These are phyloP conservation scores for Coemansia sp. DNA, from an alignment of 192 early-diverging fungal species.

Conservation along the genomic window DNA sequence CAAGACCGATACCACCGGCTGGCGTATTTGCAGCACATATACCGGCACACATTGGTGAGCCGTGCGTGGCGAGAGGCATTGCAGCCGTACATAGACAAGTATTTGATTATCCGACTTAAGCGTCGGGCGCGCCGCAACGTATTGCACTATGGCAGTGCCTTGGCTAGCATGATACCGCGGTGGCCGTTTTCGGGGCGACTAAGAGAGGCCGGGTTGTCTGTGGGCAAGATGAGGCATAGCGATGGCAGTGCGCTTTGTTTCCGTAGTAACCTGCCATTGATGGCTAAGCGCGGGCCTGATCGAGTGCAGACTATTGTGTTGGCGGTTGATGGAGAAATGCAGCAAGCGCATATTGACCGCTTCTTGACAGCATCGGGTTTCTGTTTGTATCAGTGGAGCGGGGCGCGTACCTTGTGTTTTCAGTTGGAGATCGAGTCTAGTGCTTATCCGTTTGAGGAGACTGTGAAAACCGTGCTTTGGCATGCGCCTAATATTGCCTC, in stretches of 20 bases:
- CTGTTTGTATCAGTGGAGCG: constrained; percentile 16
- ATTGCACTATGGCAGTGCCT: constrained; percentile 8
- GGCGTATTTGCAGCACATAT: constrained; percentile 24
- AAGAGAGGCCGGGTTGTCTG: neutral
- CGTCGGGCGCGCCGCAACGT: constrained; percentile 11
- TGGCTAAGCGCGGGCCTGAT: constrained; percentile 9
- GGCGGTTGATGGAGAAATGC: constrained; percentile 19
- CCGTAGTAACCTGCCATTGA: constrained; percentile 28
- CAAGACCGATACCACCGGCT: constrained; percentile 24
- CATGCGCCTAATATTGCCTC: constrained; percentile 27
- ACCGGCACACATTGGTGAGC: constrained; percentile 16
- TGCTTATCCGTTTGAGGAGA: constrained; percentile 10
- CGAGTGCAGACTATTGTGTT: constrained; percentile 31
- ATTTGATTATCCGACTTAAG: constrained; percentile 22
- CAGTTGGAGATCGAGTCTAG: constrained; percentile 20
- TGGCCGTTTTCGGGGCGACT: neutral
- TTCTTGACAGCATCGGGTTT: constrained; percentile 16
- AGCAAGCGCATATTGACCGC: constrained; percentile 11
- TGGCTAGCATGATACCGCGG: constrained; percentile 9
- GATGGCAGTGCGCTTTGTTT: constrained; percentile 18
- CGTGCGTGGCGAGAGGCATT: constrained; percentile 26
- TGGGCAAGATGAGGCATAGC: constrained; percentile 15
- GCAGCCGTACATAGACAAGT: constrained; percentile 20
- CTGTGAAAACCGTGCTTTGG: constrained; percentile 17
- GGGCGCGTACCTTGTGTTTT: constrained; percentile 21